Evolutionary conservation across 108 stramenopile species (phyloP), one percentile per base, ranked within the genome.

Genomic region (Aurantiochytrium sp.): DNA sequence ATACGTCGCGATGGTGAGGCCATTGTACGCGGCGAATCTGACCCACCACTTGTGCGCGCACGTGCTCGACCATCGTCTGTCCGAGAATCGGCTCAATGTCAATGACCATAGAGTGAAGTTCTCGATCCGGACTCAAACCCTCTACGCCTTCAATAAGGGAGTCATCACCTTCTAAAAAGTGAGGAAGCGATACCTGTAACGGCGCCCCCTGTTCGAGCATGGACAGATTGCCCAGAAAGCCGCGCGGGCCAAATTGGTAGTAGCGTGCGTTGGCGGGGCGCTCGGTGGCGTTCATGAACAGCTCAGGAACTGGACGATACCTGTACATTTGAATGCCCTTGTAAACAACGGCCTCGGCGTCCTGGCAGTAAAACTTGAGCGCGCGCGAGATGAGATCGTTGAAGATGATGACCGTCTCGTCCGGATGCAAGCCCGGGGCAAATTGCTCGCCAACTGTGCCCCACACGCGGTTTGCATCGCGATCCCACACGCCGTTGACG

Each of bases 31-130:
- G 76, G 16, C 28, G 19, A 47, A 83, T 53, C 25, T 83, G 18
- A 16, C 76, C 76, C n/a, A 47, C 51, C n/a, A 83, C 76, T 35
- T 83, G 76, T 2, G 76, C 76, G 19, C 76, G 76, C 45, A 53
- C 76, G 28, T 83, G 76, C 76, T 83, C 76, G 6, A 83, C 76
- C 76, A 83, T 83, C 18, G 76, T 83, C 51, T 83, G 76, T 6
- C 76, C 76, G 16, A 83, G 51, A 35, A 83, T 83, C 23, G 76
- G 76, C 23, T 83, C 76, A 21, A 83, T 28, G 51, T 83, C 76
- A 23, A 83, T 83, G 76, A 1, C 19, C 76, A 83, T 83, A 0
- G 76, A 47, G 51, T 83, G 76, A 12, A n/a, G 45, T 10, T 55
- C 76, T 14, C 76, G 76, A 35, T 83, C 51, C 23, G 76, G 76